Conservation (phyloP, 2,329 filamentous ascomycete genomes). For the Cucurbitaria berberidis region DNA sequence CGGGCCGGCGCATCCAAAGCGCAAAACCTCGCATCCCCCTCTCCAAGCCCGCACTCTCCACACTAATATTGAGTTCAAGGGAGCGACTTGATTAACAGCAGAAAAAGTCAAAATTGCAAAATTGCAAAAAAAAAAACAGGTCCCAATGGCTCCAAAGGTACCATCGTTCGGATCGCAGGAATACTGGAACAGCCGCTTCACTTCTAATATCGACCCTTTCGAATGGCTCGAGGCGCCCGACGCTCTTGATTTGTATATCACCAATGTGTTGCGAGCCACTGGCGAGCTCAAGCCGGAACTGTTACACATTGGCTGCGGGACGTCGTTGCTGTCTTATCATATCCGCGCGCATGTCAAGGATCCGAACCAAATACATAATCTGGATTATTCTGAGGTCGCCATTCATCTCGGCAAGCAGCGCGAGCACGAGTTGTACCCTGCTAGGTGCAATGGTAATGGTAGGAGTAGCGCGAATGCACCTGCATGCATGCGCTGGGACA, state of each 20-base stretch:
- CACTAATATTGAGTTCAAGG: not conserved
- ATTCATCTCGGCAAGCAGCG: conserved; percentile 39
- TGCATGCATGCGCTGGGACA: conserved; percentile 42
- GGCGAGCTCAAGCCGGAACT: conserved; percentile 28
- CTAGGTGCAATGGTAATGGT: not conserved
- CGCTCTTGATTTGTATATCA: conserved; percentile 37
- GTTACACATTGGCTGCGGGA: conserved; percentile 50
- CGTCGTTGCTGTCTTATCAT: conserved; percentile 46
- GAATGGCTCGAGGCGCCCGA: conserved; percentile 48
- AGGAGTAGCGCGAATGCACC: not conserved
- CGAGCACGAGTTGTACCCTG: conserved; percentile 35
- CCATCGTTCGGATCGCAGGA: conserved; percentile 43
- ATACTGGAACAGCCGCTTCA: conserved; percentile 50
- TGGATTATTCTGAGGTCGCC: conserved; percentile 48
- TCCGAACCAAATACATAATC: conserved; percentile 45
- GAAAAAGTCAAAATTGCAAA: not conserved
- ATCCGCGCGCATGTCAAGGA: conserved; percentile 39
- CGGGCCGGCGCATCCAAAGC: conserved; percentile 16
- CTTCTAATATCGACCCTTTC: conserved; percentile 41
- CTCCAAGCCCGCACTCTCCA: not conserved
- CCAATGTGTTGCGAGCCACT: conserved; percentile 24
- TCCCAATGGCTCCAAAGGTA: conserved; percentile 4
- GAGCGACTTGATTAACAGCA: not conserved
- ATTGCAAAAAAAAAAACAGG: no score
- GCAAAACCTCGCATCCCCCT: not conserved